phyloP scores from a whole-genome alignment of 1,284 basidiomycete species.

The Ceratobasidium sp. region DNA sequence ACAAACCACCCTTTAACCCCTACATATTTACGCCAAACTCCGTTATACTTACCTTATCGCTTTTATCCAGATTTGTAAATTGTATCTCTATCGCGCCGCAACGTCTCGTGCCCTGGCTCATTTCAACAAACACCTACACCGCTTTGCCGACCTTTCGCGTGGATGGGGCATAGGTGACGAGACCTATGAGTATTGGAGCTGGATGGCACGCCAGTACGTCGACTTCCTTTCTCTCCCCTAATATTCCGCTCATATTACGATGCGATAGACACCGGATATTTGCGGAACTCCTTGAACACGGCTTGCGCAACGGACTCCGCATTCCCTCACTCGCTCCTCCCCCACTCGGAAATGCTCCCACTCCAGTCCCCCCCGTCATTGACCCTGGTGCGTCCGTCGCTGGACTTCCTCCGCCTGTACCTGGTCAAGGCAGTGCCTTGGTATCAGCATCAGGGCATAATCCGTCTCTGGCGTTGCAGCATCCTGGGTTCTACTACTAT shows the following conservation, averaged over 20 bases:
- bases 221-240: conserved; percentile 20
- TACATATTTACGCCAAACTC: no score
- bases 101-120: conserved; percentile 82
- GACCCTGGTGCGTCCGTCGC: conserved; percentile 60
- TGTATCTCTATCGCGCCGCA: conserved; percentile 91
- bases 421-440: not conserved
- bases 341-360: conserved; percentile 38
- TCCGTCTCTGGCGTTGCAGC: conserved; percentile 74
- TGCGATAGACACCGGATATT: conserved; percentile 82
- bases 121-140: conserved; percentile 85
- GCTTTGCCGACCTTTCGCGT: conserved; percentile 88
- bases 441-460: conserved; percentile 53
- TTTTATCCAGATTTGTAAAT: conserved; percentile 77
- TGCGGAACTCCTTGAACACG: conserved; percentile 89
- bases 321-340: conserved; percentile 70
- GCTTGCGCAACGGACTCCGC: conserved; percentile 74
- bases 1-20: no score
- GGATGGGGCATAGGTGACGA: conserved; percentile 98
- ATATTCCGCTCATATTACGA: not conserved
- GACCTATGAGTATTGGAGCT: conserved; percentile 97
- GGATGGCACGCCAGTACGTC: conserved; percentile 90
- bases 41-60: no score
- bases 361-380: conserved; percentile 50
- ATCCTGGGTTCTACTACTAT: conserved; percentile 93
- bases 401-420: not conserved